Evolutionary conservation across 306 rosid genomes (phyloP).

Genomic region (Prinsepia uniflora): DNA sequence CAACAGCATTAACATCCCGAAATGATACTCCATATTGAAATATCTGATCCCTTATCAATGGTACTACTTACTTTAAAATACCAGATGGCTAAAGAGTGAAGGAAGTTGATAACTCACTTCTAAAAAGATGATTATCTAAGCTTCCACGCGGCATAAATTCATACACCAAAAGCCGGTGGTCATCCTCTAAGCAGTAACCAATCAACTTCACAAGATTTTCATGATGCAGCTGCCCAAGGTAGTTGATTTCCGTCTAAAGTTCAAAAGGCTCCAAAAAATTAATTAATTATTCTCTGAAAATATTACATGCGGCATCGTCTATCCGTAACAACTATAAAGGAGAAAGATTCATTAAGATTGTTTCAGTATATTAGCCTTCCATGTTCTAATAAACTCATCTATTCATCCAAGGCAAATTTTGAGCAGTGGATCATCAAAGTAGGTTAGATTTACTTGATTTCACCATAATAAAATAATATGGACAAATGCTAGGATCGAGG

Average conservation of each 20-base stretch:
- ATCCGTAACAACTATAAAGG: slow-evolving; percentile 11
- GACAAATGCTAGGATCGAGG: background rate
- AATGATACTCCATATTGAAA: slow-evolving; percentile 15
- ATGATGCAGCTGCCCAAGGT: slow-evolving; percentile 86
- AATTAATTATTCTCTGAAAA: slow-evolving; percentile 21
- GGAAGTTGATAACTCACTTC: slow-evolving; percentile 60
- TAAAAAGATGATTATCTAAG: slow-evolving; percentile 89
- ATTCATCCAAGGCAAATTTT: background rate
- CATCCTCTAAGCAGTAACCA: slow-evolving; percentile 97
- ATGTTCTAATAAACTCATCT: background rate
- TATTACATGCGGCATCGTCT: slow-evolving; percentile 13
- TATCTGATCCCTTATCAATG: slow-evolving; percentile 7
- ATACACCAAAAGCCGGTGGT: slow-evolving; percentile 86
- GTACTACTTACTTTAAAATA: slow-evolving; percentile 7
- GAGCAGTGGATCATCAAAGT: background rate
- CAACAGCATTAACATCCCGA: slow-evolving; percentile 10
- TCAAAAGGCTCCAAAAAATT: slow-evolving; percentile 23
- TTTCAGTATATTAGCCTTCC: background rate
- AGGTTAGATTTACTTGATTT: background rate
- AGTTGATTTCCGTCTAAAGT: slow-evolving; percentile 81
- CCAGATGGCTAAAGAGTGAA: slow-evolving; percentile 9
- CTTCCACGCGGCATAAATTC: slow-evolving; percentile 86
- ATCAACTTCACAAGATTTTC: slow-evolving; percentile 86
- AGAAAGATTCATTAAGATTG: background rate
- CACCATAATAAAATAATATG: background rate